A percentile compares a stretch with the other conserved stretches of the same genome.
These are phyloP conservation scores for Solanum stenotomum DNA, from an alignment of 257 asterid genomes.

Conservation along the genomic window DNA sequence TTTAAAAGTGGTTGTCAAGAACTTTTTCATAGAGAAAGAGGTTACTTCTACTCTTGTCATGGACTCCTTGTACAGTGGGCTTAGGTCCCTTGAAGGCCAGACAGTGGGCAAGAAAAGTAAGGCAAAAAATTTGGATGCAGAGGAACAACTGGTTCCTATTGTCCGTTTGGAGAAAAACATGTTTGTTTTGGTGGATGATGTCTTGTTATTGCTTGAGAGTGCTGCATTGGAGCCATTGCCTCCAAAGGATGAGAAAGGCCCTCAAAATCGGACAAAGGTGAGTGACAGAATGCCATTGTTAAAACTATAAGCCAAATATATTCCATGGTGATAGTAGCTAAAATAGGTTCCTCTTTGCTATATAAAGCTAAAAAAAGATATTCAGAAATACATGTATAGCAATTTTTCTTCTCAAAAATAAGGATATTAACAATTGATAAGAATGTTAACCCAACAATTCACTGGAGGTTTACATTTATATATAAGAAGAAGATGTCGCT, in stretches of 20 bases:
- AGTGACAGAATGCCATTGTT: constrained; percentile 1
- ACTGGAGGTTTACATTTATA: not conserved
- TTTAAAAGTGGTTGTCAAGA: constrained; percentile 74
- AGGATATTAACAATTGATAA: not conserved
- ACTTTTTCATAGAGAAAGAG: constrained; percentile 90
- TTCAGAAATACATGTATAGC: not conserved
- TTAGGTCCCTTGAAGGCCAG: constrained; percentile 88
- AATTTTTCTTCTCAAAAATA: not conserved
- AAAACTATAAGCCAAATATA: not conserved
- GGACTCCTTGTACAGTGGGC: constrained; percentile 92
- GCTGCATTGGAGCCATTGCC: constrained; percentile 92
- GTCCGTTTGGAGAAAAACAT: constrained; percentile 61
- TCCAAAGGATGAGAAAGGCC: constrained; percentile 96
- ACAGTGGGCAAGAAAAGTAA: constrained; percentile 55
- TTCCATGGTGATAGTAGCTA: not conserved
- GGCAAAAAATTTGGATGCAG: constrained; percentile 45
- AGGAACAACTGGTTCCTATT: constrained; percentile 54
- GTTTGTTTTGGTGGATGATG: constrained; percentile 85
- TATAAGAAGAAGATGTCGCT: not conserved
- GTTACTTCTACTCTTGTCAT: constrained; percentile 95
- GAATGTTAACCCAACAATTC: not conserved
- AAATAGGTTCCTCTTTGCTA: not conserved
- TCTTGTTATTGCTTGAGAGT: constrained; percentile 75
- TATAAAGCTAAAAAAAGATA: not conserved
- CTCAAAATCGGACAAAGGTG: constrained; percentile 92